Base-by-base conservation (phyloP, 768 basidiomycete species). In the Hemileccinum impolitum region DNA sequence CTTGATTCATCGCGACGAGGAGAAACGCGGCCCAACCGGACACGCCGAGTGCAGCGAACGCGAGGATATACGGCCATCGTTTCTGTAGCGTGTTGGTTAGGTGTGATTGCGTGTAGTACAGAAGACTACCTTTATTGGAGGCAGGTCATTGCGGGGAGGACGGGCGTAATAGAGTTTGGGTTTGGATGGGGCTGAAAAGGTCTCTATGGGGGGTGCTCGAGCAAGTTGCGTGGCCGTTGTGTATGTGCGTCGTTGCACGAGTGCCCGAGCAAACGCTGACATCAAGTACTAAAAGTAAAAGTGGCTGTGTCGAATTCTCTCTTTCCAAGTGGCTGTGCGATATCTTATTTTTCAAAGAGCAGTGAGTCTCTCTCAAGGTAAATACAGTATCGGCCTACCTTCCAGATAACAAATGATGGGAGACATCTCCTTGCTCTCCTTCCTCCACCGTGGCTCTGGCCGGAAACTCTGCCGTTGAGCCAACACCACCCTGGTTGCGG, bases 1-100 rank as follows among this genome's bases (percentile, higher is more conserved):
- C 89, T 62, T 87, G 81, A 69, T 90, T 91, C 48, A 81, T 82
- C 10, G 81, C 83, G 51, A 80, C 82, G 25, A 76, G 73, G 56
- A 88, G 75, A 63, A 91, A 91, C 7, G 73, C 75, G 3, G 69
- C 78, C 88, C 88, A 90, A 7, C 75, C 79, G 1, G 79, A 63
- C 2, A 85, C 65, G 14, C 86, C 88, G 6, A 79, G 49, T 0
- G 70, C 68, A 15, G 75, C 70, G 37, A 80, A 66, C 0, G 70
- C 76, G 31, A 83, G 67, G 17, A 81, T 60, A 18, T 74, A 59
- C 0, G 87, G 85, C 86, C 87, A 88, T 58, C 67, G 71, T 58
- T 60, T 61, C 69, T 73, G 50, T 17, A 25, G 21, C 37, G 8
- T 15, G 19, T 44, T 13, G 23, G 34, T 35, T 17, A 7, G 18